These are phyloP conservation scores for Podospora tetraspora DNA, from an alignment of 495 filamentous ascomycete genomes.

Conservation along the genomic window DNA sequence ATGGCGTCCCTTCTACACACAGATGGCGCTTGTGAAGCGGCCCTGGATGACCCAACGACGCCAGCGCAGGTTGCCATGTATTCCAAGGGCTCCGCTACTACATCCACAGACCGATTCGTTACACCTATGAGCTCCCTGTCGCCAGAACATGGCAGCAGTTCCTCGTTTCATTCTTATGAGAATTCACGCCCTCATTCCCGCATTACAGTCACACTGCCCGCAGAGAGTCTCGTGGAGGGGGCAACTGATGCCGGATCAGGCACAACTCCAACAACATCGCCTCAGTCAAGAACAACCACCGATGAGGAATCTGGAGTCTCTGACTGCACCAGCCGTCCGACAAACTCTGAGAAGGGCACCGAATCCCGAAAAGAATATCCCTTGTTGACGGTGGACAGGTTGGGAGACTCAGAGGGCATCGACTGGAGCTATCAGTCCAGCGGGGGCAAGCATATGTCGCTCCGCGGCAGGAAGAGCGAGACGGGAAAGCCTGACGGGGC, in stretches of 20 bases:
- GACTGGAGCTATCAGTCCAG: neutral
- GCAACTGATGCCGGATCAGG: conserved; percentile 6
- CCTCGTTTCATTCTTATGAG: conserved; percentile 25
- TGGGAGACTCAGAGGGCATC: conserved; percentile 1
- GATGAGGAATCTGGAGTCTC: neutral
- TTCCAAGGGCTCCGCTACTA: conserved; percentile 15
- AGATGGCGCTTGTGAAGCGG: conserved; percentile 11
- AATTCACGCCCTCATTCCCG: conserved; percentile 14
- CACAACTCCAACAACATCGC: conserved; percentile 10
- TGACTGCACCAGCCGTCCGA: neutral
- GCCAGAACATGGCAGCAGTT: conserved; percentile 11
- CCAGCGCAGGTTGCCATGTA: conserved; percentile 2
- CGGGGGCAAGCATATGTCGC: neutral
- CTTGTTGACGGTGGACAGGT: neutral
- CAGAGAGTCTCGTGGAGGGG: neutral
- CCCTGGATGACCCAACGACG: neutral
- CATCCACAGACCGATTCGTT: conserved; percentile 18
- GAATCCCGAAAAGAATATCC: conserved; percentile 9
- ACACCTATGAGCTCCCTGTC: conserved; percentile 22
- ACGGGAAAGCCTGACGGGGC: neutral
- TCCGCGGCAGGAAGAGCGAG: neutral
- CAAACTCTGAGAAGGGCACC: conserved; percentile 14
- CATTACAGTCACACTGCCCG: neutral
- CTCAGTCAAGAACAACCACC: neutral
- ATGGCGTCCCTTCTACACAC: conserved; percentile 19